phyloP scores from a whole-genome alignment of 306 rosid species.

The Ormosia semicastrata region DNA sequence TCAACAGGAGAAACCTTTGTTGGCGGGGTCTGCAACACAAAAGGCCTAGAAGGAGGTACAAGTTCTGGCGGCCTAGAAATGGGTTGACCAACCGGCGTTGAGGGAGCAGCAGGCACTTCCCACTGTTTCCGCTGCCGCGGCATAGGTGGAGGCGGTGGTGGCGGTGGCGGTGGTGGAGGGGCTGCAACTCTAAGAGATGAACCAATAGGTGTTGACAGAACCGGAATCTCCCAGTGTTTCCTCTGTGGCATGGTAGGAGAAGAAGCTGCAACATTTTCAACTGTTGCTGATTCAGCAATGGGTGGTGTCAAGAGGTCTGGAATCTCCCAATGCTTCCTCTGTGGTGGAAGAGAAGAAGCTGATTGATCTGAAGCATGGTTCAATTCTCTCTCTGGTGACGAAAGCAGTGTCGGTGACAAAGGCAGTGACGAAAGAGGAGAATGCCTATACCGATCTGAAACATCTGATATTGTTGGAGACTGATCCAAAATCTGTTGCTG shows the following conservation, averaged over 20 bases:
- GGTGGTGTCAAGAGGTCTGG: slow-evolving; percentile 40
- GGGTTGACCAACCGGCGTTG: slow-evolving; percentile 32
- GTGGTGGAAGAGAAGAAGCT: not conserved
- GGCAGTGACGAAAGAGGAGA: slow-evolving; percentile 42
- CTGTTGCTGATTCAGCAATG: slow-evolving; percentile 10
- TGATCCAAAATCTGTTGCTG: slow-evolving; percentile 32
- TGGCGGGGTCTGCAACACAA: slow-evolving; percentile 43
- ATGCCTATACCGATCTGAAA: slow-evolving; percentile 48
- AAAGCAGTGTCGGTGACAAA: slow-evolving; percentile 42
- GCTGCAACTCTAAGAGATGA: slow-evolving; percentile 19
- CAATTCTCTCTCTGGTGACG: slow-evolving; percentile 48
- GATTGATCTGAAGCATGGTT: not conserved
- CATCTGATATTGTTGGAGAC: slow-evolving; percentile 50
- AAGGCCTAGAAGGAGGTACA: slow-evolving; percentile 54
- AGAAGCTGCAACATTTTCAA: slow-evolving; percentile 1
- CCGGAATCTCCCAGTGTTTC: slow-evolving; percentile 50
- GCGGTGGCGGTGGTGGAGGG: slow-evolving; percentile 23
- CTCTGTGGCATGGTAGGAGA: slow-evolving; percentile 17
- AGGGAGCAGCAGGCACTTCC: slow-evolving; percentile 35
- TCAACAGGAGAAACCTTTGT: slow-evolving; percentile 61
- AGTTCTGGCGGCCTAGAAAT: slow-evolving; percentile 58
- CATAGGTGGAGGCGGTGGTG: not conserved
- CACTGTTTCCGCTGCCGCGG: slow-evolving; percentile 38
- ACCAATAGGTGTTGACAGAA: slow-evolving; percentile 22
- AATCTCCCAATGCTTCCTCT: slow-evolving; percentile 48